Evolutionary conservation across 345 rosid genomes (phyloP), one percentile per base, ranked within the genome.

Genomic region (Syzygium grande): DNA sequence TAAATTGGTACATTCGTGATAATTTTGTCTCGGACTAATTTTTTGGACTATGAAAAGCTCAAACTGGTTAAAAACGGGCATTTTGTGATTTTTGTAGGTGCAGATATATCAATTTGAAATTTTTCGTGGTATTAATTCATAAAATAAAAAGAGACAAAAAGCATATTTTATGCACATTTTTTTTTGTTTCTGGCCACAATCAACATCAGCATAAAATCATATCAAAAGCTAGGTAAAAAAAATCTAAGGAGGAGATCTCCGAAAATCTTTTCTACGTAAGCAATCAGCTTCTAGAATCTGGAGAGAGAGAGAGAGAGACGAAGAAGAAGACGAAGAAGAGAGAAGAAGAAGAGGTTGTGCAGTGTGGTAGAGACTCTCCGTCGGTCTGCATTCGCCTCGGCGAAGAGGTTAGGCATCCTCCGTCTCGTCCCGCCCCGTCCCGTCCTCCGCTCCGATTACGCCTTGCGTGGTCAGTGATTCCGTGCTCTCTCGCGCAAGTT

Each of bases 21-120:
- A 43, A 43, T 43, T 43, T 1, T 43, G 6, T 1, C 1, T 1
- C 7, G 7, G 1, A 43, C 7, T 43, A 5, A 1, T 43, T 43
- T 43, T 43, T 43, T 43, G n/a, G n/a, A n/a, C n/a, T n/a, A n/a
- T n/a, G n/a, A n/a, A n/a, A n/a, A n/a, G n/a, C n/a, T n/a, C n/a
- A n/a, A n/a, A n/a, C n/a, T n/a, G n/a, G n/a, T n/a, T n/a, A n/a
- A n/a, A n/a, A n/a, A n/a, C n/a, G n/a, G n/a, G 46, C 7, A 43
- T 0, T 43, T 43, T 43, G 46, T 43, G 46, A 43, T 43, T 43
- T 43, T 6, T 43, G 46, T 43, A 43, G 7, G 1, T 4, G 46
- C 46, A 1, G 46, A 43, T 43, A 43, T 43, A 43, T 43, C 46
- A 43, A 43, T 43, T 43, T 43, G 7, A 6, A 6, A 43, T 43